phyloP scores from a whole-genome alignment of 805 yeast genomes.

The Saccharomycopsis sp. region DNA sequence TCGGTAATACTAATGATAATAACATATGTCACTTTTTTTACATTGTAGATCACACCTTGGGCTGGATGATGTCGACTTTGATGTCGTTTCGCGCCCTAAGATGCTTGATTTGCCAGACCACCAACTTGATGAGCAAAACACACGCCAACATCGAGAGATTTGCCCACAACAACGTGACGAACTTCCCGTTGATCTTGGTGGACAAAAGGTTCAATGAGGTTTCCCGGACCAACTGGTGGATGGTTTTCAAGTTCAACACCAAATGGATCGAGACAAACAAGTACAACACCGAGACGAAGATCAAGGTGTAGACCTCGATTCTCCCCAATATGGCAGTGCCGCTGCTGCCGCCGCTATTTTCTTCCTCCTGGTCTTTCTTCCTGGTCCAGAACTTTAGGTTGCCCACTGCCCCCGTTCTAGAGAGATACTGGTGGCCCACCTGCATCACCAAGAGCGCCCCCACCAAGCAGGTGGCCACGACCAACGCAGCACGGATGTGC shows the following conservation, averaged over 20 bases:
- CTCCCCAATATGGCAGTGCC: too few species aligned
- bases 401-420: background rate
- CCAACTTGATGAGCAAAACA: conserved; percentile 4
- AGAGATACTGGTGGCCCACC: too few species aligned
- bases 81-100: conserved; percentile 1
- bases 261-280: conserved; percentile 10
- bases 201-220: conserved; percentile 8
- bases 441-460: background rate
- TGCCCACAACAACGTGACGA: conserved; percentile 8
- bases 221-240: conserved; percentile 2
- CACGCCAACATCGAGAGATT: conserved; percentile 5
- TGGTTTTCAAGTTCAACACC: background rate
- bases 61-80: conserved; percentile 17
- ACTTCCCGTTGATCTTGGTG: conserved; percentile 4
- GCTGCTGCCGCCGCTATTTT: background rate
- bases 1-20: conserved; percentile 1
- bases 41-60: conserved; percentile 10
- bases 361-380: background rate
- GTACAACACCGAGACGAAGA: background rate
- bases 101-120: background rate
- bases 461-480: background rate
- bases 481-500: conserved; percentile 2
- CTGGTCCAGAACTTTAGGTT: too few species aligned
- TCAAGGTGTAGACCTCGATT: background rate
- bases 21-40: background rate